A percentile compares a stretch with the other conserved stretches of the same genome.
Conservation (phyloP, 768 basidiomycete genomes). For the Russula virescens region DNA sequence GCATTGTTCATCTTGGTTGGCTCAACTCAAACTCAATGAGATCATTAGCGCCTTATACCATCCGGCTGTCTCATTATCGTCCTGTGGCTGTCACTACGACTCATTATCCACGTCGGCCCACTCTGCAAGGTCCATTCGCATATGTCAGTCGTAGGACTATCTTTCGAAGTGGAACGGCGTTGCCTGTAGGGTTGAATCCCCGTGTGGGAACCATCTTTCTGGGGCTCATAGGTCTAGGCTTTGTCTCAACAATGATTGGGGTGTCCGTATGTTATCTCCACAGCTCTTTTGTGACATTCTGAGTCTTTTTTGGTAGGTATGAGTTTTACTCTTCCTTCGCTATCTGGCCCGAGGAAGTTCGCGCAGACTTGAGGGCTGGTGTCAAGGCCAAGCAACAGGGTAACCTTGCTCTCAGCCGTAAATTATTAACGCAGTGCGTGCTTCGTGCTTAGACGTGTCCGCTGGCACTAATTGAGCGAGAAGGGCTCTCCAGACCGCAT, state of each 20-base stretch:
- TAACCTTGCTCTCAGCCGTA: slow-evolving; percentile 46
- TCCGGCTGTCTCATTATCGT: not conserved
- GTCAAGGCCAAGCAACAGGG: slow-evolving; percentile 56
- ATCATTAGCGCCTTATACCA: not conserved
- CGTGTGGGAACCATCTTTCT: slow-evolving; percentile 15
- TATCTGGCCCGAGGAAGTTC: slow-evolving; percentile 61
- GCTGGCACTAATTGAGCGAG: not conserved
- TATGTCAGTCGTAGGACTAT: slow-evolving; percentile 3
- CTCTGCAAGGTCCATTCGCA: not conserved
- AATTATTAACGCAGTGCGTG: slow-evolving; percentile 49
- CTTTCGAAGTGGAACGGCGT: not conserved
- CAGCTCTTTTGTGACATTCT: slow-evolving; percentile 20
- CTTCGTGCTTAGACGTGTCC: not conserved
- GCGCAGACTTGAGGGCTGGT: slow-evolving; percentile 58
- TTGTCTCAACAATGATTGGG: slow-evolving; percentile 18
- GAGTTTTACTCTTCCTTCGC: slow-evolving; percentile 53
- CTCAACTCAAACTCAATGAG: not conserved
- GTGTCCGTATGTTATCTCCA: slow-evolving; percentile 18
- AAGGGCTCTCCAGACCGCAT: slow-evolving; percentile 54
- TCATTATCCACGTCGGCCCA: not conserved
- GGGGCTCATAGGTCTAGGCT: slow-evolving; percentile 15
- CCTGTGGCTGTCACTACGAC: not conserved
- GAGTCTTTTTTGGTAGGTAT: slow-evolving; percentile 37
- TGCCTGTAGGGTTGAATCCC: slow-evolving; percentile 4
- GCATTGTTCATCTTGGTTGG: no score